phyloP scores from a whole-genome alignment of 1,284 basidiomycete genomes.

The Trichosporon ovoides region DNA sequence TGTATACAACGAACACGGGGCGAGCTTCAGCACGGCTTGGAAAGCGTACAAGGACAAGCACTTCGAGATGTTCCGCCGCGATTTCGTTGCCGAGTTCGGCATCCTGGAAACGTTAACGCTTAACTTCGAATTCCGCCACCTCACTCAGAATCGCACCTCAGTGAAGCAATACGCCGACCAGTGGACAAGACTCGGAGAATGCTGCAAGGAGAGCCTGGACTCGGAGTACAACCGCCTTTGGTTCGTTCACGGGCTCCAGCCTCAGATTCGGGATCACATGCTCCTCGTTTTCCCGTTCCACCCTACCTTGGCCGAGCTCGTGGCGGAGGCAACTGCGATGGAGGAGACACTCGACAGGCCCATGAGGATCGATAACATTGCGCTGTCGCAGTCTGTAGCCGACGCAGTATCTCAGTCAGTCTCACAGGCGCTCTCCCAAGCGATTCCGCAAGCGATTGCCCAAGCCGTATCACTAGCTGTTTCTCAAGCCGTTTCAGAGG shows the following conservation, averaged over 20 bases:
- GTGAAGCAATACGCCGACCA: not conserved
- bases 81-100: not conserved
- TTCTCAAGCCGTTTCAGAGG: too few species aligned
- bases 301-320: not conserved
- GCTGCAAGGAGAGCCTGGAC: not conserved
- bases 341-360: not conserved
- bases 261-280: not conserved
- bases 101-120: not conserved
- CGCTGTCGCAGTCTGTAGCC: not conserved
- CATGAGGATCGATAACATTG: not conserved
- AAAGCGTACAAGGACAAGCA: slow-evolving; percentile 1
- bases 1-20: not conserved
- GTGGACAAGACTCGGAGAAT: not conserved
- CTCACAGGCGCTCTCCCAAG: too few species aligned
- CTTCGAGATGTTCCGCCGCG: not conserved
- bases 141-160: not conserved
- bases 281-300: not conserved
- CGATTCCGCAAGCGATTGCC: too few species aligned
- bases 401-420: too few species aligned
- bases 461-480: too few species aligned
- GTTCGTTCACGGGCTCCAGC: not conserved
- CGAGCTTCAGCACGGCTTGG: not conserved
- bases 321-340: not conserved
- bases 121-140: not conserved
- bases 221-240: not conserved